Conservation (phyloP, 345 rosid genomes). For the Salix arbutifolia region DNA sequence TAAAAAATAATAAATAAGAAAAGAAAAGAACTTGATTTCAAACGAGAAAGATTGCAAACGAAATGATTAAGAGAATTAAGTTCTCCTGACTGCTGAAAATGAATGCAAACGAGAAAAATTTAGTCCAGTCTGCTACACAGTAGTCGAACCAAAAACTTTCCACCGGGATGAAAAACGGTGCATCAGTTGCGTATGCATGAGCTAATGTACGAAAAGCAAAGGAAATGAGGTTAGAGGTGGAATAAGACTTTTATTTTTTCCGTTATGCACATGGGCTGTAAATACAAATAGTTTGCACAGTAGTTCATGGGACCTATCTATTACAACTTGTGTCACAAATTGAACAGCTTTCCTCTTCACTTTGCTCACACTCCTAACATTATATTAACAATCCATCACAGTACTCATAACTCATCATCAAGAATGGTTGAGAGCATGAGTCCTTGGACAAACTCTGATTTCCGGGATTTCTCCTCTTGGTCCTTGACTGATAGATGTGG, state of each 20-base stretch:
- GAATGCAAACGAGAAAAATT: too few relatives aligned
- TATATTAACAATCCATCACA: conserved; percentile 5
- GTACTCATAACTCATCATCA: conserved; percentile 34
- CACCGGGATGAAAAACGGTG: too few relatives aligned
- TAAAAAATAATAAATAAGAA: too few relatives aligned
- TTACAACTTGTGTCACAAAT: conserved; percentile 12
- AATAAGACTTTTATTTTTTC: conserved; percentile 26
- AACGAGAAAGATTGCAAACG: too few relatives aligned
- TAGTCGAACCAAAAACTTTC: too few relatives aligned
- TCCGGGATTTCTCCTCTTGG: conserved; percentile 48
- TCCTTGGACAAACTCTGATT: conserved; percentile 48
- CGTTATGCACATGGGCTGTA: conserved; percentile 29
- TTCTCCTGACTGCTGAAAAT: too few relatives aligned
- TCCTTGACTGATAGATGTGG: conserved; percentile 38
- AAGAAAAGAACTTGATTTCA: too few relatives aligned
- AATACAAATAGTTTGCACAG: conserved; percentile 23
- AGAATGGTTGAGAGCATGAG: conserved; percentile 50
- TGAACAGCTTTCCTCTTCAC: conserved; percentile 20
- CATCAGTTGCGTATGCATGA: not conserved
- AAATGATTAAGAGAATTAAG: too few relatives aligned
- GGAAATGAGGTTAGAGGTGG: not conserved
- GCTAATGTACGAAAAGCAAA: not conserved
- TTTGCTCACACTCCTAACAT: conserved; percentile 14
- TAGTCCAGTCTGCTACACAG: too few relatives aligned
- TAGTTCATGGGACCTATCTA: conserved; percentile 20